phyloP scores from a whole-genome alignment of 139 green algal genomes.

The Pseudopediastrum boryanum region DNA sequence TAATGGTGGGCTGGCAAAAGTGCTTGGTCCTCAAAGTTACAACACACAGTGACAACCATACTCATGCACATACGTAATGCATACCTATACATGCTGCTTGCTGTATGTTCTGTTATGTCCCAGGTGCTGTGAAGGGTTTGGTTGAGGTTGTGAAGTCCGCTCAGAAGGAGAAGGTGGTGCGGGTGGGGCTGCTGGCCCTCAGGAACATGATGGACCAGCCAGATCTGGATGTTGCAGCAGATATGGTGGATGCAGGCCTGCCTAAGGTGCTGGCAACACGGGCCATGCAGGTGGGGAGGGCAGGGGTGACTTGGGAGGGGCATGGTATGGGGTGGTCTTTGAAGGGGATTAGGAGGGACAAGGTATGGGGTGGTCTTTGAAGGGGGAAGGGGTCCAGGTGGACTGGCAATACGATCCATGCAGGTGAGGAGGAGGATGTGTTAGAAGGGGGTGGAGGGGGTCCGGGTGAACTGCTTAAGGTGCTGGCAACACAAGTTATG shows the following conservation, averaged over 20 bases:
- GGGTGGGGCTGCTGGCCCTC: conserved; percentile 83
- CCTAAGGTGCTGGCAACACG: conserved; percentile 73
- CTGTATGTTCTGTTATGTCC: not conserved
- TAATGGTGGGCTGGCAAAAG: no score
- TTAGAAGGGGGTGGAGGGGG: no score
- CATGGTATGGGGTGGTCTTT: not conserved
- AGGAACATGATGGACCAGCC: conserved; percentile 78
- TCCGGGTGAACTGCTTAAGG: no score
- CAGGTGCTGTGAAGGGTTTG: conserved; percentile 72
- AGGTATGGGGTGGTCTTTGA: no score
- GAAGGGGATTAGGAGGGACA: no score
- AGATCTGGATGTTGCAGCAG: conserved; percentile 55
- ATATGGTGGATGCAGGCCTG: conserved; percentile 86
- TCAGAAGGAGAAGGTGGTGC: conserved; percentile 97
- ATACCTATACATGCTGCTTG: conserved; percentile 6
- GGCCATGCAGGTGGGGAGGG: conserved; percentile 52
- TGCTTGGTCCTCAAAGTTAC: no score
- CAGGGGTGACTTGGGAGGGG: not conserved
- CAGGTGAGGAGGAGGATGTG: no score
- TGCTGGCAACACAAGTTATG: no score
- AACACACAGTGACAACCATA: no score
- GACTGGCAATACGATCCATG: no score
- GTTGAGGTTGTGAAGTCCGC: conserved; percentile 80
- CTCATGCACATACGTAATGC: no score
- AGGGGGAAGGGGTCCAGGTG: no score